Evolutionary conservation across 371 early-diverging fungal genomes (phyloP), one percentile per base, ranked within the genome.

Genomic region (Capillidium rhysosporum): DNA sequence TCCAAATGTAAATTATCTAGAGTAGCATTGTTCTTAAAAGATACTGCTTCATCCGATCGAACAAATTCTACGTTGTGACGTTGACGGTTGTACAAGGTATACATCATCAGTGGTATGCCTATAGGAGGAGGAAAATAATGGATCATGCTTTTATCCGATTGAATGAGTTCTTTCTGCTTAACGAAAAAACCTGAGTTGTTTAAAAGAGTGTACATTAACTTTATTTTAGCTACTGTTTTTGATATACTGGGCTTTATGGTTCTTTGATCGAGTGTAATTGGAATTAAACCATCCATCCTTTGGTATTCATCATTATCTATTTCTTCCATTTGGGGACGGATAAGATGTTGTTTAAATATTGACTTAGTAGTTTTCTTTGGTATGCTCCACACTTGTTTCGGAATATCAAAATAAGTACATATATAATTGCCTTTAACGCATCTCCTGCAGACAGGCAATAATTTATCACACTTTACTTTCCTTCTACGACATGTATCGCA

Each of bases 401-500:
- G 51, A 9, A 51, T 23, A 23, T 51, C 51, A 16, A 20, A n/a
- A 34, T 51, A 51, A 10, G 34, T 31, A 39, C 51, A 51, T 21
- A 18, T n/a, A 14, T 51, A 29, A 8, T n/a, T 23, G 21, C 18
- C 20, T 29, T 51, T 51, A 20, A 14, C 16, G 21, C 51, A 51
- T 38, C 51, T 20, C 38, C 16, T 29, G 38, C 51, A 51, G 20
- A 31, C 34, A 18, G 51, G 51, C 9, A 34, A 34, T 18, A 18
- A 9, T 12, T 34, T 20, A 51, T 51, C 51, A 34, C 51, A 51
- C 24, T 38, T 29, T 18, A 51, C 51, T 38, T 34, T 28, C 9
- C 51, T 2, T 38, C 38, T 51, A 3, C 51, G 29, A 23, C 51
- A 51, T 21, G 38, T 38, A 39, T 51, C 51, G n/a, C 51, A 51